Evolutionary conservation across 257 asterid species (phyloP), one percentile per base, ranked within the genome.

Genomic region (Nicotiana otophora): DNA sequence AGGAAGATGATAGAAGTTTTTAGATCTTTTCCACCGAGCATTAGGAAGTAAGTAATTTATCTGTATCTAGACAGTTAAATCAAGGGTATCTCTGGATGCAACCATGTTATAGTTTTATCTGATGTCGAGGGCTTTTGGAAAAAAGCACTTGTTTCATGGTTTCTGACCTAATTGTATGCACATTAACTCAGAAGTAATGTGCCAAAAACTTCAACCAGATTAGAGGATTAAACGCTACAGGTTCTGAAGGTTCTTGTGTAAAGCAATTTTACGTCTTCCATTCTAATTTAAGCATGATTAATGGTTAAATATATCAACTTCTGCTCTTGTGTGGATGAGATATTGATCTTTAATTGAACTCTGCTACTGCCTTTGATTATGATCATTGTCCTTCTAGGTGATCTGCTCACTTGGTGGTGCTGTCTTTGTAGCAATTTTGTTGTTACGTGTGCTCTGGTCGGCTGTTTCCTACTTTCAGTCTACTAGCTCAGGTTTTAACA

Each of bases 371-470:
- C 34, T 3, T 72, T 72, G 60, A 72, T 9, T 10, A 48, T 74
- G 62, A 11, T 74, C 26, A 10, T 28, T 74, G 39, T 48, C 80
- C 53, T 70, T 81, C 11, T 78, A 85, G 90, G 88, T 87, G 84
- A 39, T 87, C 54, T 83, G 90, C 86, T 81, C 87, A 64, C 86
- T 87, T 70, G 90, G 90, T 31, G 87, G 88, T 78, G 84, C 86
- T 53, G 90, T 85, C 31, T 87, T 85, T 30, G 88, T 77, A 81
- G 88, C 77, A 34, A 87, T 87, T 66, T 76, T 87, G 82, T 67
- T 83, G 10, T 26, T 87, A 84, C 90, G 88, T 5, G 84, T 85
- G 81, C 78, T 83, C 33, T 87, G 83, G 83, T 60, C 88, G 1
- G 87, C 84, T 17, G 84, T 85, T 53, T 67, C 87, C 60, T 85